Base-by-base conservation (phyloP, 768 basidiomycete species). In the Rhizopogon rudus region DNA sequence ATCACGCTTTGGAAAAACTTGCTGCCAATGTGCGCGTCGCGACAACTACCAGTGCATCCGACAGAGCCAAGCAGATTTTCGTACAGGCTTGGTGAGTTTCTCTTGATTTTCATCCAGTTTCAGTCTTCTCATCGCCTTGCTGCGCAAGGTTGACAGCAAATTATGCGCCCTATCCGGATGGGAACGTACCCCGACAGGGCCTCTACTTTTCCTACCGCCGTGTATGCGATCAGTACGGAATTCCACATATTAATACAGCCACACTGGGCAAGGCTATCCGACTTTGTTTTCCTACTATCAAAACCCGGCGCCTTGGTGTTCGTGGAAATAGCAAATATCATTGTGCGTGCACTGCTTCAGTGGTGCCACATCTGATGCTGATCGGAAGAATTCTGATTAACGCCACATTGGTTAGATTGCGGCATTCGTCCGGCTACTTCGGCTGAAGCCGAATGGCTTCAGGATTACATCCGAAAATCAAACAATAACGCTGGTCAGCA, bases 321-420 rank as follows among this genome's bases (percentile, higher is more conserved):
- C 77, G 94, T 72, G 93, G 93, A 50, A 94, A 96, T 77, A 92
- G 90, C 76, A 95, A 94, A 80, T 96, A 96, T 74, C 93, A 95
- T 73, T 96, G 91, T 93, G 61, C 61, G 87, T 77, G 60, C 63
- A 66, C 63, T 64, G 57, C 53, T 54, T 71, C 67, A 48, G 31
- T 70, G 63, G 68, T 70, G 63, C 67, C 69, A 61, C 61, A 63
- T 67, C 65, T 71, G 57, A 61, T 58, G 54, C 12, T 64, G 66
- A 70, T 70, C 66, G 61, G 63, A 60, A 60, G 57, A 42, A 63
- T 61, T 67, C 61, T 61, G 37, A 71, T 70, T 63, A 50, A 59
- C 64, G 60, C 59, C 67, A 63, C 61, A 31, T 60, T 44, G 58
- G 66, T 61, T 50, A 89, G 92, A 93, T 81, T 93, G 91, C 75